Conservation (phyloP, 192 early-diverging fungal species). For the Backusella luteola region DNA sequence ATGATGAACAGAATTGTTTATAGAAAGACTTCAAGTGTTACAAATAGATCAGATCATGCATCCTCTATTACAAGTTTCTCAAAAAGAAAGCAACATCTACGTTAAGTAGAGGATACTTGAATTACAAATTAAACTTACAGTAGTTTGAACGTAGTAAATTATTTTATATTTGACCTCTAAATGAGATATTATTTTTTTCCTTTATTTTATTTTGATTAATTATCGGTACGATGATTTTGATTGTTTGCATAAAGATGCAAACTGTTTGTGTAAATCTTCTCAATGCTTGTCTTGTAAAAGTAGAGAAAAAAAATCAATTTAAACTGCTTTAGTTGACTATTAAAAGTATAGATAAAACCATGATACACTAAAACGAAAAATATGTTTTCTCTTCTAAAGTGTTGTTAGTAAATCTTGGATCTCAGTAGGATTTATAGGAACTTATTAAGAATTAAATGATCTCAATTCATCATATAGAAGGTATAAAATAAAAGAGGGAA, state of each 20-base stretch:
- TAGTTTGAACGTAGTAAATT: background rate
- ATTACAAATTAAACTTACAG: background rate
- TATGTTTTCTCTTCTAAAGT: background rate
- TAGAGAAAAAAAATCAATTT: conserved; percentile 8
- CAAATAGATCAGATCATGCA: background rate
- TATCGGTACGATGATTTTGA: background rate
- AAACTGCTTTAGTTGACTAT: background rate
- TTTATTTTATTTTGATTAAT: background rate
- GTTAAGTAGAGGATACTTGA: background rate
- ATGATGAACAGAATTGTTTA: background rate
- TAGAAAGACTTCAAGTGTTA: background rate
- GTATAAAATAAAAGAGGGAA: background rate
- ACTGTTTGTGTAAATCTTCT: background rate
- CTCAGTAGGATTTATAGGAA: background rate
- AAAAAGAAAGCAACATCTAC: too few relatives aligned
- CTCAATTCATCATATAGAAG: background rate
- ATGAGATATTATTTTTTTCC: background rate
- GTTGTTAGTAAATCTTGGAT: background rate
- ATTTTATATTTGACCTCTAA: background rate
- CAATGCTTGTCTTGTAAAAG: background rate
- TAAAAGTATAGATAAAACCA: background rate
- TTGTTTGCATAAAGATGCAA: background rate
- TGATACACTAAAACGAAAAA: background rate
- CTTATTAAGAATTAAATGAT: background rate
- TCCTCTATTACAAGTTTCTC: background rate